Percentiles rank a stretch among this genome's conserved stretches.
These are phyloP conservation scores for Penicillium sp. DNA, from an alignment of 2,329 filamentous ascomycete species.

Conservation along the genomic window DNA sequence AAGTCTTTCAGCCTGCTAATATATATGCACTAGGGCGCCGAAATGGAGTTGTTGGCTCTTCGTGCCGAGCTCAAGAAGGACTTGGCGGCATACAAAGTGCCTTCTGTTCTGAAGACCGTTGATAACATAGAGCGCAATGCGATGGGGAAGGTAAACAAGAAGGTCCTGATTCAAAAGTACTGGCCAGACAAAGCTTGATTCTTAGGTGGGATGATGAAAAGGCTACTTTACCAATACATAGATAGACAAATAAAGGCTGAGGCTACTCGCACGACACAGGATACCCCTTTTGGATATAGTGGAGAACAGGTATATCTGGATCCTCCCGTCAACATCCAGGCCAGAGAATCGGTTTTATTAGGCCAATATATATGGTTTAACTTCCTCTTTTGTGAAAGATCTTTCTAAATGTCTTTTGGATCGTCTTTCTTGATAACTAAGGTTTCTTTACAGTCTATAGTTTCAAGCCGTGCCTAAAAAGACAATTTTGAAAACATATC, in stretches of 20 bases:
- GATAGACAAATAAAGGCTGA: conserved; percentile 5
- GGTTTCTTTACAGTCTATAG: too few species aligned
- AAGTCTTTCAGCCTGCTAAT: background rate
- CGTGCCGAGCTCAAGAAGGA: conserved; percentile 45
- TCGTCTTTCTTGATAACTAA: too few species aligned
- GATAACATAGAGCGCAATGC: conserved; percentile 64
- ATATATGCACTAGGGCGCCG: conserved; percentile 28
- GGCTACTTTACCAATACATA: conserved; percentile 11
- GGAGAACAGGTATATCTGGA: too few species aligned
- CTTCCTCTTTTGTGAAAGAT: too few species aligned
- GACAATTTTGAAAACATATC: too few species aligned
- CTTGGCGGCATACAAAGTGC: conserved; percentile 89
- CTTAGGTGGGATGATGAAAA: background rate
- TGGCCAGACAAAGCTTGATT: conserved; percentile 37
- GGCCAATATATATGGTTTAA: too few species aligned
- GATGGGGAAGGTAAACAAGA: conserved; percentile 79
- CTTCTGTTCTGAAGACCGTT: conserved; percentile 83
- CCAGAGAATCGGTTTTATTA: too few species aligned
- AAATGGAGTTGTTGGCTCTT: conserved; percentile 40
- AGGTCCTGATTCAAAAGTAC: conserved; percentile 47
- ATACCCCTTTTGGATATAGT: too few species aligned
- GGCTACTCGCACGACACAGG: too few species aligned
- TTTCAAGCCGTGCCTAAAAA: too few species aligned
- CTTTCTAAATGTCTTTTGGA: too few species aligned
- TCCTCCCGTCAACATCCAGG: too few species aligned